Base-by-base conservation (phyloP, 176 grass and related monocot genomes). In the Pontederia crassipes region DNA sequence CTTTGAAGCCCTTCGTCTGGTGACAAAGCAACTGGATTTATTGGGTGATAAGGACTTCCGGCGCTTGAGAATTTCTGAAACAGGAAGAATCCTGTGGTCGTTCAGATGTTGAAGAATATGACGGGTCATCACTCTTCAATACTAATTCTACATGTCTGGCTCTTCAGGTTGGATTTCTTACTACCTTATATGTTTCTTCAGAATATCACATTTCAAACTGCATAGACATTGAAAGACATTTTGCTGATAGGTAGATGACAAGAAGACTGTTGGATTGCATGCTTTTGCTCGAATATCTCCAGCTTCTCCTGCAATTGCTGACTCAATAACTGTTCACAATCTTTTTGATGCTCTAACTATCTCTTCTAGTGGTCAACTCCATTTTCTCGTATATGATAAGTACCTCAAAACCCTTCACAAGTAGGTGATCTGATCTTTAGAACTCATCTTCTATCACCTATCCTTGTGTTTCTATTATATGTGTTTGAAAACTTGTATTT, bases 341-440 rank as follows among this genome's bases (percentile, higher is more conserved):
- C 66, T 97, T 8, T 97, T 97, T 52, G 93, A 97, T 55, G 82
- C 81, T 4, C 62, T 97, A 55, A 91, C 93, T 11, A 78, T 59
- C 49, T 85, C 81, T 11, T 85, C 83, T 1, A 70, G 84, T 61
- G 87, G 87, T 32, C 71, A 79, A 10, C 62, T 97, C 56, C 87
- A 88, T 74, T 97, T 97, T 73, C 80, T 97, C 27, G 83, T 88
- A 73, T 97, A 91, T 61, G 75, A 90, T 64, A 97, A 91, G 71
- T 97, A 88, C 53, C 83, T 97, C 46, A 91, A 79, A 54, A 83
- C 32, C 68, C 62, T 97, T 52, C 52, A 91, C 28, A 70, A 77
- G 93, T 91, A 79, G 7, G 83, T 10, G 2, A 56, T 47, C 32
- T 65, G 10, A 17, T 64, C 8, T 81, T 40, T 69, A 64, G 67